Evolutionary conservation across 2,329 filamentous ascomycete species (phyloP), one percentile per base, ranked within the genome.

Genomic region (Calonectria crousiana): DNA sequence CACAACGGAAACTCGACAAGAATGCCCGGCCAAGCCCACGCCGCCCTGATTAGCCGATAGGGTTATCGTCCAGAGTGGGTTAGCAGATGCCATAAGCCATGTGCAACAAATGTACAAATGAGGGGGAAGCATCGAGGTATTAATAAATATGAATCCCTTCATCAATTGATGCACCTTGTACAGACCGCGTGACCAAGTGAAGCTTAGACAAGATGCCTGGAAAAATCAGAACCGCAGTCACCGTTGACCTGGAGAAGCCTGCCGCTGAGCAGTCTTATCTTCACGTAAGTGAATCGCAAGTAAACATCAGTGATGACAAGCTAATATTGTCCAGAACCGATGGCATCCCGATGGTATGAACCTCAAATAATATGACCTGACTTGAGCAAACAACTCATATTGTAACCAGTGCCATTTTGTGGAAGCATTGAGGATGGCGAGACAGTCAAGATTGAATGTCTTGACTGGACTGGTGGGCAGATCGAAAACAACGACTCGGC

Each of bases 381-480:
- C 28, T 3, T 6, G 13, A 9, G 9, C 9, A 34, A 51, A 14
- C 51, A 9, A n/a, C 6, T 20, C 28, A 71, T 53, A 69, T 28
- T 11, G 34, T 47, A 4, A 74, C 11, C 30, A 97, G 95, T 98
- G 67, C 96, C 96, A 0, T 91, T 90, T 71, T 90, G 89, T 66
- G 94, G 89, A 38, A 92, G 90, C 1, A 95, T 98, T 81, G 92
- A 94, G 79, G 92, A 96, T 81, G 93, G 93, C 36, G 96, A 98
- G 85, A 94, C 94, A 0, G 95, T 98, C 78, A 98, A 97, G 85
- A 98, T 98, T 77, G 95, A 98, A 88, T 98, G 96, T 81, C 88
- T 97, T 10, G 95, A 97, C 86, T 97, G 95, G 92, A 93, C 92
- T 6, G 92, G 92, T 28, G 95, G 95, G 2, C 95, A 98, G 80